phyloP scores from a whole-genome alignment of 1,284 basidiomycete genomes.

The Xerocomus amazonicus region DNA sequence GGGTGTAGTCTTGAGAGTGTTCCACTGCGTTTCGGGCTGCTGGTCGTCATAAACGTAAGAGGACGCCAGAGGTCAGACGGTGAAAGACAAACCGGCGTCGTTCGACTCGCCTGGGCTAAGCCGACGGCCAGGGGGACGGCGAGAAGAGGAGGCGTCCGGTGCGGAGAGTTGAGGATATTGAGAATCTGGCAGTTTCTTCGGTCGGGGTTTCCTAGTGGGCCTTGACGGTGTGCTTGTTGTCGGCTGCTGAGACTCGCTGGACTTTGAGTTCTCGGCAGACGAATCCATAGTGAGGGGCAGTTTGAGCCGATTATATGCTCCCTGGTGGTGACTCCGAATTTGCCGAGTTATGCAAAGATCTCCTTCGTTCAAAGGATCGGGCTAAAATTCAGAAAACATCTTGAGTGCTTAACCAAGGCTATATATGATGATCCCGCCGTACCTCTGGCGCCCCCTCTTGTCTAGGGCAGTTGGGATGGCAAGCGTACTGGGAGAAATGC shows the following conservation, averaged over 20 bases:
- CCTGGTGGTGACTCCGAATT: constrained; percentile 32
- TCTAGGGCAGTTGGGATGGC: constrained; percentile 10
- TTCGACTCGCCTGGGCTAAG: constrained; percentile 24
- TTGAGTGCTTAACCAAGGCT: constrained; percentile 16
- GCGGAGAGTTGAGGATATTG: constrained; percentile 17
- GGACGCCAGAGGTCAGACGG: not conserved
- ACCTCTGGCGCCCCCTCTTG: constrained; percentile 20
- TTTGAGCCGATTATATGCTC: constrained; percentile 25
- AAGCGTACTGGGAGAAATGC: constrained; percentile 24
- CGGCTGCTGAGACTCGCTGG: constrained; percentile 41
- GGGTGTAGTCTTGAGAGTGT: constrained; percentile 33
- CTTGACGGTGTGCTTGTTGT: constrained; percentile 32
- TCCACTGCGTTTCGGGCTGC: constrained; percentile 40
- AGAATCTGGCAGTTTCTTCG: constrained; percentile 41
- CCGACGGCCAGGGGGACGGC: constrained; percentile 27
- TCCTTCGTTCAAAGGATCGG: constrained; percentile 10
- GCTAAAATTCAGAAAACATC: constrained; percentile 7
- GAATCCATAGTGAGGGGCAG: constrained; percentile 31
- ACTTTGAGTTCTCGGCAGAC: constrained; percentile 33
- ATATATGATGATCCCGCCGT: constrained; percentile 9
- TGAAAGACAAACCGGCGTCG: constrained; percentile 17
- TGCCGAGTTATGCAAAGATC: constrained; percentile 32
- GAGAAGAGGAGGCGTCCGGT: constrained; percentile 21
- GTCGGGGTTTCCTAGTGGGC: constrained; percentile 45
- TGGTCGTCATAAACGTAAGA: constrained; percentile 21